Conservation (phyloP, 805 yeast genomes). For the Candida peoriensis region DNA sequence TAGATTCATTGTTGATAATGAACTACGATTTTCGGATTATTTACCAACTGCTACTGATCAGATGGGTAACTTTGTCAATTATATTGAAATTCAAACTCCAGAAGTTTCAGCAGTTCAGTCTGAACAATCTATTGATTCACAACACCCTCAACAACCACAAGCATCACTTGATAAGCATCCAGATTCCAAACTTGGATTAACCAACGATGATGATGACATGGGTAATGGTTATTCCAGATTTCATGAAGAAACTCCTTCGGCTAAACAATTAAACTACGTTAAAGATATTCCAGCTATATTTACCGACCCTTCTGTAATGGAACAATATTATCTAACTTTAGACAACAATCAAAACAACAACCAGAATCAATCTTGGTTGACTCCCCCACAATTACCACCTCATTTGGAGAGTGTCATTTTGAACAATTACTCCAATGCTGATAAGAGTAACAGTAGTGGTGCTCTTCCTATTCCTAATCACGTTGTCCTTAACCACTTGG, state of each 20-base stretch:
- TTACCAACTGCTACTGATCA: constrained; percentile 97
- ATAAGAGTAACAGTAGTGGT: constrained; percentile 77
- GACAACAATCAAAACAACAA: constrained; percentile 61
- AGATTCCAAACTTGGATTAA: constrained; percentile 60
- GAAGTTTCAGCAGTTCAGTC: constrained; percentile 32
- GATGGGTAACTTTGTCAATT: constrained; percentile 92
- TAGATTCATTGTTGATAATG: constrained; percentile 91
- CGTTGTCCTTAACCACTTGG: constrained; percentile 88
- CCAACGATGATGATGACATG: constrained; percentile 74
- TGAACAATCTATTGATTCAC: constrained; percentile 25
- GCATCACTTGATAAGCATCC: constrained; percentile 14
- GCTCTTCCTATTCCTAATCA: constrained; percentile 93
- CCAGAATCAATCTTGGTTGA: constrained; percentile 57
- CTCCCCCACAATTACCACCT: constrained; percentile 97
- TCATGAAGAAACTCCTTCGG: constrained; percentile 49
- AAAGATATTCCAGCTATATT: constrained; percentile 77
- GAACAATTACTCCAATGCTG: constrained; percentile 59
- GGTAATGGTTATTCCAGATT: constrained; percentile 76
- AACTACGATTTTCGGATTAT: constrained; percentile 79
- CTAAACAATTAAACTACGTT: constrained; percentile 38
- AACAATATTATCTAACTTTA: constrained; percentile 71
- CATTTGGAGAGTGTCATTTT: constrained; percentile 91
- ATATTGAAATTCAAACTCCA: constrained; percentile 60
- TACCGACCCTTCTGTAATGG: constrained; percentile 84
- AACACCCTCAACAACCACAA: constrained; percentile 20